Evolutionary conservation across 305 asterid species (phyloP), one percentile per base, ranked within the genome.

Genomic region (Fraxinus sp.): DNA sequence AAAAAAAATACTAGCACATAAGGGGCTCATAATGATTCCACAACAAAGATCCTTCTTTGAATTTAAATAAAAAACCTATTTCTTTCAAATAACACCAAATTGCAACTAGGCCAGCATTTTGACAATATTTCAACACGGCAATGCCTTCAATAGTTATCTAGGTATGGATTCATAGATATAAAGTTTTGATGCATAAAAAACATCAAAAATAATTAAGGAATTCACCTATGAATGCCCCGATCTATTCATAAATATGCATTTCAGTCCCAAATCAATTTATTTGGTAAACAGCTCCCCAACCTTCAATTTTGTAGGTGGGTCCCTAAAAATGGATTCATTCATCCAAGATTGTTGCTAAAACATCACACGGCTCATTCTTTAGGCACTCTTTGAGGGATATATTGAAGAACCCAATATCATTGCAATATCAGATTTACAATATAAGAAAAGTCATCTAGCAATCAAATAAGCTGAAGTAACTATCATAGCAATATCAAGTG

Each of bases 381-480:
- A 72, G 49, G 24, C 76, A 32, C 24, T 72, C 44, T 13, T 71
- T 33, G 22, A 72, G 46, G 46, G 26, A 11, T 32, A 71, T 71
- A 32, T 71, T 71, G 36, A 68, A 68, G 74, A 66, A 66, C 7
- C 28, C 71, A 57, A 18, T 57, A 57, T 57, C 66, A 57, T 57
- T 18, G 66, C 26, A 57, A 57, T 57, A 57, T 57, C 66, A 57
- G 66, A 18, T 18, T 57, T 57, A 57, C 26, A 6, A 18, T 5
- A 18, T 7, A 66, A 37, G 79, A 77, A 59, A 41, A 5, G 26
- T 18, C 13, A 77, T 76, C 11, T 36, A 86, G 78, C 35, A 79
- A 79, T 49, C 1, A 37, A 49, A 62, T 72, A n/a, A 72, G 76
- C 76, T 6, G 24, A 72, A 24, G 33, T 33, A 32, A 16, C 16